Base-by-base conservation (phyloP, 305 asterid genomes). In the Solanum chacoense region DNA sequence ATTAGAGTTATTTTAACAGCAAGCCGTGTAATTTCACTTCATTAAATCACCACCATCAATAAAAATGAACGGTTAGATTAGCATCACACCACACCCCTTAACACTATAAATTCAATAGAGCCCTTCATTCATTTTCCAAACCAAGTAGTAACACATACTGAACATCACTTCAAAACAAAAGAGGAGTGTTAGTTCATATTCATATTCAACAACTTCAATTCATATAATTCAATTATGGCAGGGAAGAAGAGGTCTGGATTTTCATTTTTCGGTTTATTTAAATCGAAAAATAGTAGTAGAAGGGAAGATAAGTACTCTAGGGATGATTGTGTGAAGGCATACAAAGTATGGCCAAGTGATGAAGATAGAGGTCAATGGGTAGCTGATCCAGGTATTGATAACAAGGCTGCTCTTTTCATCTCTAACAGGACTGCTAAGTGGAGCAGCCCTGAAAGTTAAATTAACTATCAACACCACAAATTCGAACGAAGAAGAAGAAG, bases 361-460 rank as follows among this genome's bases (percentile, higher is more conserved):
- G 94, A 95, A 72, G 98, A 95, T 76, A 89, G 96, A 89, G 96
- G 94, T 5, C 89, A 93, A 6, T 95, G 96, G 95, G 96, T 94
- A 37, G 97, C 97, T 4, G 94, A 95, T 84, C 98, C 96, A 3
- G 93, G 95, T 9, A 94, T 95, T 69, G 95, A 95, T 81, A 89
- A 89, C 88, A 91, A 91, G 72, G 97, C 97, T 40, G 88, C 94
- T 6, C 93, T 92, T 85, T 95, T 90, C 88, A 94, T 95, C 86
- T 72, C 92, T 42, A 50, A 84, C 3, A 93, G 91, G 14, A 95
- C 94, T 3, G 89, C 92, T 29, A 91, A 45, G 90, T 94, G 96
- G 98, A 92, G 92, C 87, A 92, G 85, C 22, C 88, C 73, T 14
- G 91, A 89, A 81, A 26, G 91, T 88, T 28, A 76, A 59, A 50